Evolutionary conservation across 2,329 filamentous ascomycete species (phyloP), one percentile per base, ranked within the genome.

Genomic region (Thermochaetoides dissita): DNA sequence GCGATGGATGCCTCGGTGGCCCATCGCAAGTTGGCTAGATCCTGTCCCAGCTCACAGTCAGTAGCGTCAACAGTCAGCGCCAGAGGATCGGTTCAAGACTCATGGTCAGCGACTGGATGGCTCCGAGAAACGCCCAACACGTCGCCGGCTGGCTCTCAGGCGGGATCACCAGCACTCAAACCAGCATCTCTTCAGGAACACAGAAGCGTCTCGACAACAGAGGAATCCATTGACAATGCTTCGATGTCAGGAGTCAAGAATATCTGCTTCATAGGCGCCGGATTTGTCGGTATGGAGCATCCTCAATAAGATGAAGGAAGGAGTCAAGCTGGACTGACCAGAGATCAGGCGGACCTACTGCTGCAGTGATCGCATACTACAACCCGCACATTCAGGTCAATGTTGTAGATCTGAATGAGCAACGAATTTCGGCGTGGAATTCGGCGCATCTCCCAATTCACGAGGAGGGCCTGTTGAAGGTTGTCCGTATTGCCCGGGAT

Each of bases 251-350:
- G 33, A 3, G 55, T 55, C 11, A 53, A 55, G 44, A 69, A 62
- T 40, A 64, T 76, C 39, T 75, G 72, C 53, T 74, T 69, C 42
- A 64, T 76, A 34, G 72, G 72, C n/a, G 72, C 72, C 43, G 72
- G 72, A 42, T 75, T 76, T 53, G 72, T 76, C 37, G 72, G 68
- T 74, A 63, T 33, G 46, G 10, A 7, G 17, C 3, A n/a, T 35
- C 10, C 24, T 24, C 17, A 17, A 2, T 2, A 11, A 6, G 24
- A n/a, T 36, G 8, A 7, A 11, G 6, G 2, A 3, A 6, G 28
- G 6, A 6, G 9, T 10, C 9, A 7, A 11, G 6, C 5, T 30
- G 6, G 24, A 12, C 42, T 41, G 17, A 46, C 41, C 8, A 7
- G 10, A 3, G 6, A 36, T 34, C 52, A 70, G 72, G 73, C 42